A percentile compares a stretch with the other conserved stretches of the same genome.
These are phyloP conservation scores for Tetradesmus obliquus DNA, from an alignment of 139 green algal species.

Conservation along the genomic window DNA sequence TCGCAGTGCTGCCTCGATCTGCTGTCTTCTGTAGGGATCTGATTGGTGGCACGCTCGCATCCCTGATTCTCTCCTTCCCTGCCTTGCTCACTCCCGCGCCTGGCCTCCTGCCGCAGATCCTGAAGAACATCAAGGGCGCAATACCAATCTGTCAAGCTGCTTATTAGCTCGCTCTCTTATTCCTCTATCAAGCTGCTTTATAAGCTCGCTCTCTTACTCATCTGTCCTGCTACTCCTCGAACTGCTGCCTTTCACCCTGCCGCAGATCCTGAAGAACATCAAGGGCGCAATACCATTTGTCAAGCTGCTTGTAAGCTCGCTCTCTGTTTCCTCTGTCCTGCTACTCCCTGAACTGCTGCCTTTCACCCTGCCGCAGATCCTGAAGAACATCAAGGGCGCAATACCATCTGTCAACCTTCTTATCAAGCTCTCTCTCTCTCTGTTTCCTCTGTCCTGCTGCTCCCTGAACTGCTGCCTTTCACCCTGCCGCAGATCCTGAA, in stretches of 20 bases:
- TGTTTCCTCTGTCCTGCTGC: background rate
- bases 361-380: slow-evolving; percentile 61
- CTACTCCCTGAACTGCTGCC: background rate
- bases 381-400: slow-evolving; percentile 64
- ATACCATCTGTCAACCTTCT: no score
- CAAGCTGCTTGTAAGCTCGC: background rate
- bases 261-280: slow-evolving; percentile 80
- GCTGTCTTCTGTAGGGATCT: no score
- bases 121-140: slow-evolving; percentile 64
- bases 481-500: slow-evolving; percentile 80
- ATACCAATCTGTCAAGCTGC: no score
- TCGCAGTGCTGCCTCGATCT: no score
- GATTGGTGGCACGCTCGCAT: no score
- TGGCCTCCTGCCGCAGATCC: slow-evolving; percentile 63
- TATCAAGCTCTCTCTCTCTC: background rate
- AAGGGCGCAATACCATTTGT: no score
- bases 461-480: background rate
- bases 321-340: background rate
- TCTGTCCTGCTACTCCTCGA: background rate
- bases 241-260: background rate
- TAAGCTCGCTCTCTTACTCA: background rate
- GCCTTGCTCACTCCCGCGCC: background rate
- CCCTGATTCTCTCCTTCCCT: no score
- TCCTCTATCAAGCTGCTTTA: background rate
- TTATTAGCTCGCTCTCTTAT: background rate